Conservation (phyloP, 805 yeast genomes). For the Wickerhamiella parazyma region DNA sequence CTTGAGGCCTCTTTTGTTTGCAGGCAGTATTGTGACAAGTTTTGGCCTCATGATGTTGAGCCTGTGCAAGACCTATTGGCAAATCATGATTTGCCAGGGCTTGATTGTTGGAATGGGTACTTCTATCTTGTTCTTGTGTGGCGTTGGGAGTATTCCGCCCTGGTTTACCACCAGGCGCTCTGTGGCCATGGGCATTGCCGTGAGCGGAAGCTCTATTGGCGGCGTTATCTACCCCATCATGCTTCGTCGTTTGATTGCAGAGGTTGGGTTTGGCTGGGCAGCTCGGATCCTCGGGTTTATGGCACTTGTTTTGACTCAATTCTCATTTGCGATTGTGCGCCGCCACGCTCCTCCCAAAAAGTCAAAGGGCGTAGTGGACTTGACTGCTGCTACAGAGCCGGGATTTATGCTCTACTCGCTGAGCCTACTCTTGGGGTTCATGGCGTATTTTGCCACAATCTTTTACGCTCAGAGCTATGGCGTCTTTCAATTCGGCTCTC, state of each 20-base stretch:
- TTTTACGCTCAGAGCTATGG: conserved; percentile 27
- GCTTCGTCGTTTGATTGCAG: conserved; percentile 30
- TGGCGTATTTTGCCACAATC: conserved; percentile 24
- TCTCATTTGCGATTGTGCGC: conserved; percentile 18
- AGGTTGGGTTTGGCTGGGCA: conserved; percentile 43
- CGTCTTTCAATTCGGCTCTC: conserved; percentile 14
- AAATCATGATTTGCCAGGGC: conserved; percentile 41
- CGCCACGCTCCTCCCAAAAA: conserved; percentile 23
- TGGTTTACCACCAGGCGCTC: conserved; percentile 34
- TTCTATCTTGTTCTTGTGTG: conserved; percentile 31
- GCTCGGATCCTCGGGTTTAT: conserved; percentile 36
- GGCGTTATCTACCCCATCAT: conserved; percentile 37
- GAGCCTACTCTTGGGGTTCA: conserved; percentile 20
- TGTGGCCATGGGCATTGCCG: conserved; percentile 33
- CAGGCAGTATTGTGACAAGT: conserved; percentile 18
- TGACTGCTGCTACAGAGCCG: conserved; percentile 21
- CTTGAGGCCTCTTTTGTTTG: conserved; percentile 17
- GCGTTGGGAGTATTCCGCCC: conserved; percentile 33
- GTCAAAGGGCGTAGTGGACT: conserved; percentile 16
- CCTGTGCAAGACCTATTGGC: conserved; percentile 32
- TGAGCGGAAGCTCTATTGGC: conserved; percentile 39
- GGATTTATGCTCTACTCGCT: conserved; percentile 19
- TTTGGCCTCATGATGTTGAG: conserved; percentile 23
- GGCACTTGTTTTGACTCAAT: conserved; percentile 21
- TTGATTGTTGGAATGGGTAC: conserved; percentile 35